phyloP scores from a whole-genome alignment of 2,329 filamentous ascomycete species.

The Massarina eburnea region DNA sequence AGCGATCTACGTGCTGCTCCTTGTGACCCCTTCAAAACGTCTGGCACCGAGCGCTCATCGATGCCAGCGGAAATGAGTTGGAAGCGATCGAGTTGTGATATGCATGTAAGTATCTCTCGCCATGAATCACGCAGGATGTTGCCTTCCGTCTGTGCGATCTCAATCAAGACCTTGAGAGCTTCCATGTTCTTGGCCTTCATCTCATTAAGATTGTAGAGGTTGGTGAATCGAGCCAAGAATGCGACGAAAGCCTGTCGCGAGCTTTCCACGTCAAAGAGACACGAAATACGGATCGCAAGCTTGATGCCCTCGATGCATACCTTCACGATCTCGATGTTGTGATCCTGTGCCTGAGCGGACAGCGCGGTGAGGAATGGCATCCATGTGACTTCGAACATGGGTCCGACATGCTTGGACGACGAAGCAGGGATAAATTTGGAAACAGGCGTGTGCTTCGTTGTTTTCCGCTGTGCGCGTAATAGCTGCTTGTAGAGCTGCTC shows the following conservation, averaged over 20 bases:
- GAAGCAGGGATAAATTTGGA: slow-evolving; percentile 86
- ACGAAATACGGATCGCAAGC: slow-evolving; percentile 88
- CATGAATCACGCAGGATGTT: slow-evolving; percentile 87
- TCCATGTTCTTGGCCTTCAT: slow-evolving; percentile 97
- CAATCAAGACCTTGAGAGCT: slow-evolving; percentile 85
- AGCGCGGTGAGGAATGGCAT: slow-evolving; percentile 98
- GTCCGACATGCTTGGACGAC: slow-evolving; percentile 90
- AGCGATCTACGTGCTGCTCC: slow-evolving; percentile 63
- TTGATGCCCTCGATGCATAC: slow-evolving; percentile 95
- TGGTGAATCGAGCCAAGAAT: slow-evolving; percentile 88
- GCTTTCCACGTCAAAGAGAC: slow-evolving; percentile 90
- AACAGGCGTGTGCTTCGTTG: slow-evolving; percentile 66
- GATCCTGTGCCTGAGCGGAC: slow-evolving; percentile 90
- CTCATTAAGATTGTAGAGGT: slow-evolving; percentile 91
- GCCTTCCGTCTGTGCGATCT: slow-evolving; percentile 90
- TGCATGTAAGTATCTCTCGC: slow-evolving; percentile 92
- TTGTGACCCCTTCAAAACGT: slow-evolving; percentile 76
- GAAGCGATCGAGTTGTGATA: slow-evolving; percentile 92
- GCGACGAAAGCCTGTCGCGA: slow-evolving; percentile 93
- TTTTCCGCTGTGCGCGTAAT: slow-evolving; percentile 84
- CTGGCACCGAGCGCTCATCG: slow-evolving; percentile 87
- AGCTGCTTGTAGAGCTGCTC: slow-evolving; percentile 91
- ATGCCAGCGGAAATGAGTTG: slow-evolving; percentile 94
- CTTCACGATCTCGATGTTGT: slow-evolving; percentile 89
- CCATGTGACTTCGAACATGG: slow-evolving; percentile 99